Base-by-base conservation (phyloP, 2,329 filamentous ascomycete genomes). In the Exophiala sp. region DNA sequence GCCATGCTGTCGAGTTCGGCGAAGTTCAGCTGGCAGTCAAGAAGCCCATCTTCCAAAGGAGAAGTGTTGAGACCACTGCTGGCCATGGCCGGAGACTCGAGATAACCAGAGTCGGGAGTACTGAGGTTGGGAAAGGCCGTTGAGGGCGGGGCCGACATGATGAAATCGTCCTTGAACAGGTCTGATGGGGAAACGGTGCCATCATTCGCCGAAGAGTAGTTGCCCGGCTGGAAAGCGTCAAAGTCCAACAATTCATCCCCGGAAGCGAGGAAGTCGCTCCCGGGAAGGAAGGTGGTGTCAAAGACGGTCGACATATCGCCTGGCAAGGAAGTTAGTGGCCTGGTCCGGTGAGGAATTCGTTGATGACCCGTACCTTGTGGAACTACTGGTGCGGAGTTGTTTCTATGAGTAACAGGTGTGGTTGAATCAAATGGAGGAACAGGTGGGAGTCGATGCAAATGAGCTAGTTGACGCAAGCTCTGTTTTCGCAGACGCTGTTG, bases 131-230 rank as follows among this genome's bases (percentile, higher is more conserved):
- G 91, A 63, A 90, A 79, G 37, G 85, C 81, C 40, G 82, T 78
- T 2, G 87, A 93, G 67, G 85, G 85, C 19, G 88, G 87, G 30
- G 86, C 81, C 59, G 86, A 91, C 52, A 58, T 54, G 45, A 58
- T 48, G 16, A 50, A 48, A 64, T 82, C 83, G 58, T 79, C 78
- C 58, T 86, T 74, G 52, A 82, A 69, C 58, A 93, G 73, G 61
- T 93, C 86, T 65, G 85, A 81, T 21, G 88, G 88, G 55, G 87
- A 94, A 53, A 94, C 78, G 40, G 87, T 93, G 60, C 75, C 77
- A 52, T 50, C 45, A 38, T 52, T 52, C 48, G 32, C 48, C 30
- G 46, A 49, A 23, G 43, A 48, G 43, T 48, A 48, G 38, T 52
- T 37, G 23, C 34, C 44, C 30, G 47, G 30, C 19, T 52, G 53